phyloP scores from a whole-genome alignment of 1,139 yeast genomes.

The Tardiomyces depauwii region DNA sequence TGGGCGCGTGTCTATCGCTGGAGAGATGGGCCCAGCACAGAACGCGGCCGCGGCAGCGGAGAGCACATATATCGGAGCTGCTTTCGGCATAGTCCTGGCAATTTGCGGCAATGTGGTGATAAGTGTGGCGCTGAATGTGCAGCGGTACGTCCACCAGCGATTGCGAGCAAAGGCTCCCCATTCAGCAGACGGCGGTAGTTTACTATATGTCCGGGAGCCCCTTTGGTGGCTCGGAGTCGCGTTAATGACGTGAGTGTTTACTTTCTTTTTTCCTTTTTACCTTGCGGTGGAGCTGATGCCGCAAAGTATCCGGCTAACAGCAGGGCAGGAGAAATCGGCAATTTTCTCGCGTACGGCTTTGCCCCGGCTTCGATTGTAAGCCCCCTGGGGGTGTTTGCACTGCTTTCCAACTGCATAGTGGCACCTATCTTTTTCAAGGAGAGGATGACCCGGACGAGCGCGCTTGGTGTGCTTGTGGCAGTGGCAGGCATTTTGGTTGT shows the following conservation, averaged over 20 bases:
- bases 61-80: background rate
- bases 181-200: slow-evolving; percentile 10
- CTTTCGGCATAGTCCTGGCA: slow-evolving; percentile 29
- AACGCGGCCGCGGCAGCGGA: background rate
- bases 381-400: slow-evolving; percentile 36
- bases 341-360: slow-evolving; percentile 35
- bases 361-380: slow-evolving; percentile 37
- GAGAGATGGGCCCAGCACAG: too few relatives aligned
- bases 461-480: slow-evolving; percentile 29
- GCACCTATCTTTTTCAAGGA: slow-evolving; percentile 36
- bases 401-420: slow-evolving; percentile 33
- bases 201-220: slow-evolving; percentile 2
- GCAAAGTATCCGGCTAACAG: background rate
- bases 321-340: slow-evolving; percentile 31
- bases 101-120: slow-evolving; percentile 28
- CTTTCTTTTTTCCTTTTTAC: too few relatives aligned
- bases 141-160: slow-evolving; percentile 27
- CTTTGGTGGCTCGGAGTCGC: slow-evolving; percentile 33
- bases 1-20: too few relatives aligned
- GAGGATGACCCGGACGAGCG: slow-evolving; percentile 21
- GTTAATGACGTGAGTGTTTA: slow-evolving; percentile 22
- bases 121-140: slow-evolving; percentile 29
- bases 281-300: too few relatives aligned
- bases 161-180: slow-evolving; percentile 10
- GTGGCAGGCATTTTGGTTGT: slow-evolving; percentile 31